Evolutionary conservation across 495 filamentous ascomycete genomes (phyloP), one percentile per base, ranked within the genome.

Genomic region (Elaphomyces granulatus): DNA sequence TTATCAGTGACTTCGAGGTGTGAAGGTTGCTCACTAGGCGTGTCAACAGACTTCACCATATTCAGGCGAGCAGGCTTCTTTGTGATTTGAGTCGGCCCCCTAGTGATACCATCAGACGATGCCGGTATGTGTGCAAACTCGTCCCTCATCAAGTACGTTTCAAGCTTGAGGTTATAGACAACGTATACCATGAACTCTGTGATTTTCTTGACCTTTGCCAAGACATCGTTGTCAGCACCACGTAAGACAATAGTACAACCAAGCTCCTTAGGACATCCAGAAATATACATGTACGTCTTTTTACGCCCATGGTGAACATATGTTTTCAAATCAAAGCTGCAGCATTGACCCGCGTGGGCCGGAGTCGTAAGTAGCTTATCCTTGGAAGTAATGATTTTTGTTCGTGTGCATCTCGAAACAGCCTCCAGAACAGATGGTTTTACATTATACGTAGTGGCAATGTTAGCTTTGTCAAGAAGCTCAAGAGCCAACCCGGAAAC

Each of bases 121-220:
- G 79, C 74, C 9, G 92, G 87, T 34, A 95, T 79, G 41, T 87
- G 70, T 17, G 92, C 82, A 54, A 85, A 94, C 47, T 94, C 87
- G 60, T 99, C 92, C 37, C 87, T 74, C 82, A 99, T 90, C 34
- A 99, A 59, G 51, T 78, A 94, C 1, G 92, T 94, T 58, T 99
- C 92, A 6, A 99, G 72, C 53, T 90, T 94, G 15, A 96, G 69
- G 48, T 94, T 99, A 58, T 99, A 95, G 12, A 95, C 86, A 17
- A 99, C 92, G 52, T 95, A 99, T 40, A 88, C 77, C 87, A 99
- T 94, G 51, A 99, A 93, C 55, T 99, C 92, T 2, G 90, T 92
- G 49, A 99, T 92, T 33, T 74, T 75, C 54, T 99, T 99, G 55
- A 99, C 77, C 43, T 74, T 81, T 2, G 71, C 63, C 4, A 99